Evolutionary conservation across 2,329 filamentous ascomycete genomes (phyloP).

Genomic region (Aureobasidium sp.): DNA sequence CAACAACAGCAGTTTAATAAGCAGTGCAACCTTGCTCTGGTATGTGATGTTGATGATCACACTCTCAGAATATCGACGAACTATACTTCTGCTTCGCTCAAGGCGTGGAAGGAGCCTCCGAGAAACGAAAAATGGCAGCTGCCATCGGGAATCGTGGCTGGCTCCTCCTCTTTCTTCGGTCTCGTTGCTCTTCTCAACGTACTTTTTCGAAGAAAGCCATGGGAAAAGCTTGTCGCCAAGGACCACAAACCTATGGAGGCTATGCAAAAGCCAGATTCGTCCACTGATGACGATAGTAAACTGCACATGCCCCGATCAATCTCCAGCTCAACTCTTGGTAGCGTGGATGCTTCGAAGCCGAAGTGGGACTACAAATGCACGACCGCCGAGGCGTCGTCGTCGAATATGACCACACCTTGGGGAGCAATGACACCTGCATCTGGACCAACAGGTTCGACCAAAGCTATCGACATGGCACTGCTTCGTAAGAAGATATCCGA

Average conservation of each 20-base stretch:
- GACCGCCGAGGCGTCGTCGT: not conserved
- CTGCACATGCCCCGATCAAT: not conserved
- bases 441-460: not conserved
- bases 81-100: not conserved
- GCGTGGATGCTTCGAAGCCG: not conserved
- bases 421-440: not conserved
- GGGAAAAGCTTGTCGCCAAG: not conserved
- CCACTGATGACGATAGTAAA: not conserved
- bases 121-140: not conserved
- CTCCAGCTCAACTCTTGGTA: not conserved
- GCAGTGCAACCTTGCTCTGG: not conserved
- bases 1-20: not conserved
- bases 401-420: slow-evolving; percentile 1
- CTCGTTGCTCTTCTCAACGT: not conserved
- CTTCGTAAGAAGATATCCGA: not conserved
- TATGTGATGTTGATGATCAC: slow-evolving; percentile 1
- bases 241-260: not conserved
- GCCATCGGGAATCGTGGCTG: not conserved
- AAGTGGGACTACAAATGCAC: not conserved
- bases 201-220: not conserved
- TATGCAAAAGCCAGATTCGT: not conserved
- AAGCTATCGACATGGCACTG: not conserved
- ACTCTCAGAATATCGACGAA: not conserved
- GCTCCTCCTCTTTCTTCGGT: not conserved
- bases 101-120: not conserved